Percentiles rank a stretch among this genome's conserved stretches.
phyloP scores from a whole-genome alignment of 441 rosid species.

The Croton laevigatus region DNA sequence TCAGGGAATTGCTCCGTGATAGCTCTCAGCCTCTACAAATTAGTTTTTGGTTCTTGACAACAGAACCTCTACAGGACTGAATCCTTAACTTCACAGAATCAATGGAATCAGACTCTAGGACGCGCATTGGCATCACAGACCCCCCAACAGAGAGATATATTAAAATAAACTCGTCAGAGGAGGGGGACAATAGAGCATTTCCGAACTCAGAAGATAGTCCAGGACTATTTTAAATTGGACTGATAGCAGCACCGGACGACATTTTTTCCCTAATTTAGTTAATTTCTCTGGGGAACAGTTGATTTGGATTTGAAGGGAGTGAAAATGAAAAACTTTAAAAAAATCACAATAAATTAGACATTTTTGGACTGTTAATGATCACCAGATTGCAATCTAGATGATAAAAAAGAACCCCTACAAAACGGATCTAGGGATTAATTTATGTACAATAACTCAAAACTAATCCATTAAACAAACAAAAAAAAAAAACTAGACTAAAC shows the following conservation, averaged over 20 bases:
- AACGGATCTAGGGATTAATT: not conserved
- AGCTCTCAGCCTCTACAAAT: conserved; percentile 75
- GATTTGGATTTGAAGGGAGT: conserved; percentile 11
- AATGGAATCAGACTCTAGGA: conserved; percentile 60
- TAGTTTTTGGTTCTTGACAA: conserved; percentile 67
- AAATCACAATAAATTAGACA: conserved; percentile 13
- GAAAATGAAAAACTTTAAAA: conserved; percentile 3
- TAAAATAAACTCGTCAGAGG: conserved; percentile 49
- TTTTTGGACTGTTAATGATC: conserved; percentile 3
- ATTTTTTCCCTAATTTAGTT: conserved; percentile 5
- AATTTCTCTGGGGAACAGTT: not conserved
- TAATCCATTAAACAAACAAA: not conserved
- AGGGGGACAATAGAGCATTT: conserved; percentile 20
- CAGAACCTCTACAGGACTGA: conserved; percentile 65
- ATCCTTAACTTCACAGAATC: conserved; percentile 67
- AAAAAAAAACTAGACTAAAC: conserved; percentile 1
- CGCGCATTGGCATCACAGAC: conserved; percentile 52
- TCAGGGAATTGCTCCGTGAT: conserved; percentile 60
- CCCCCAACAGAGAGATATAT: conserved; percentile 43
- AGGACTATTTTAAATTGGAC: conserved; percentile 40
- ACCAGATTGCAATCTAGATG: not conserved
- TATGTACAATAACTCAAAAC: conserved; percentile 7
- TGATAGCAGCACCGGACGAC: conserved; percentile 51
- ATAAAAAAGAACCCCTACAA: not conserved
- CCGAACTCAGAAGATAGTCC: conserved; percentile 28